Evolutionary conservation across 495 filamentous ascomycete genomes (phyloP).

Genomic region (Penicillium canescens): DNA sequence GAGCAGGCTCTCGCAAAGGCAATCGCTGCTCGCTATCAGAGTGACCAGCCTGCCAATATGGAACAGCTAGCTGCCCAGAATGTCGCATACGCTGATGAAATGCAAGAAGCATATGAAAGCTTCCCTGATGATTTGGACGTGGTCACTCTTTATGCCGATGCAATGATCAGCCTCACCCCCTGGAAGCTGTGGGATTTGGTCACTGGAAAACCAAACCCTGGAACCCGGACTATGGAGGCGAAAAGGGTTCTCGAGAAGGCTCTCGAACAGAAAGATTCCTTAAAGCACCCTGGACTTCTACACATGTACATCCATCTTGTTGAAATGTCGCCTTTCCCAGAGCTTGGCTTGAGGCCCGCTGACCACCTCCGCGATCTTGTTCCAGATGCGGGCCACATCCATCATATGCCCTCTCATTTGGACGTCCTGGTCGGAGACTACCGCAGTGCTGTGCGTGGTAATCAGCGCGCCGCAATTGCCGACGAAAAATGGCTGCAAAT

Average conservation of each 20-base stretch:
- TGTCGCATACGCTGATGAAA: slow-evolving; percentile 56
- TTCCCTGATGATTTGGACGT: slow-evolving; percentile 60
- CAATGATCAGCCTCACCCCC: slow-evolving; percentile 64
- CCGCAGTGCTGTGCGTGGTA: slow-evolving; percentile 55
- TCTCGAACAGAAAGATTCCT: slow-evolving; percentile 33
- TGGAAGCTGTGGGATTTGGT: slow-evolving; percentile 64
- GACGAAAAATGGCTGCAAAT: slow-evolving; percentile 56
- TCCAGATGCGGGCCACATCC: slow-evolving; percentile 62
- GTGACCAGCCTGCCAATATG: slow-evolving; percentile 26
- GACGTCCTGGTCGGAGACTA: slow-evolving; percentile 67
- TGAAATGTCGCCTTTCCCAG: slow-evolving; percentile 65
- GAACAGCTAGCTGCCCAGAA: slow-evolving; percentile 51
- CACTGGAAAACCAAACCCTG: slow-evolving; percentile 55
- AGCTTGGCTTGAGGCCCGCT: slow-evolving; percentile 51
- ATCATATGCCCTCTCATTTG: slow-evolving; percentile 69
- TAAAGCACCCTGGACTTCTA: slow-evolving; percentile 57
- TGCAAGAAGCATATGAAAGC: slow-evolving; percentile 52
- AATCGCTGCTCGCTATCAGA: slow-evolving; percentile 54
- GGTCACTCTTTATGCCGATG: slow-evolving; percentile 58
- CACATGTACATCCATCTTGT: slow-evolving; percentile 70
- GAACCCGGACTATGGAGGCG: slow-evolving; percentile 57
- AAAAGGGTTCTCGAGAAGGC: slow-evolving; percentile 56
- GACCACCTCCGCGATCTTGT: slow-evolving; percentile 60
- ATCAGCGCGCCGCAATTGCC: slow-evolving; percentile 53
- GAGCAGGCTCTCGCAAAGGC: slow-evolving; percentile 60